phyloP scores from a whole-genome alignment of 495 filamentous ascomycete species.

The Rhizodiscina lignyota region DNA sequence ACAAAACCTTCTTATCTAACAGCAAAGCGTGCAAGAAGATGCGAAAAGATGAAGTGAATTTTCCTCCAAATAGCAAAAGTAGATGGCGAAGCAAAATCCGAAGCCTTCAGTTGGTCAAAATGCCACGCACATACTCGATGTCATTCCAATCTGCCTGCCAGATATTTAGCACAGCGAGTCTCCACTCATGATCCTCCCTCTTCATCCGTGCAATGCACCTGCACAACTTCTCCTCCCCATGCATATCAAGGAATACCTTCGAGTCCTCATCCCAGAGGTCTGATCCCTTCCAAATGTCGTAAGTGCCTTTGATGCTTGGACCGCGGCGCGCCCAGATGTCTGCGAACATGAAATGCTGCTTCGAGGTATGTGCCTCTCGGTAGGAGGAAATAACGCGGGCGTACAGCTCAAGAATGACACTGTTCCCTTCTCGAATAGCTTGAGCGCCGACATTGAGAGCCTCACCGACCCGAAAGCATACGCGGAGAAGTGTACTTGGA shows the following conservation, averaged over 20 bases:
- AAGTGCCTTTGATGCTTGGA: slow-evolving; percentile 33
- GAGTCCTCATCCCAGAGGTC: slow-evolving; percentile 32
- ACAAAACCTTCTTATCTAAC: too few species aligned
- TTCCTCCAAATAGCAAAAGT: too few species aligned
- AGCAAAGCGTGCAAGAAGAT: too few species aligned
- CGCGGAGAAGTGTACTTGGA: slow-evolving; percentile 28
- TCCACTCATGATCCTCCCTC: slow-evolving; percentile 27
- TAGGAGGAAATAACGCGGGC: slow-evolving; percentile 36
- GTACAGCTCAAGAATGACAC: slow-evolving; percentile 39
- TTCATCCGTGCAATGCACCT: slow-evolving; percentile 36
- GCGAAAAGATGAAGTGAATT: too few species aligned
- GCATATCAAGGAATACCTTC: slow-evolving; percentile 11
- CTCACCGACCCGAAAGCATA: slow-evolving; percentile 45
- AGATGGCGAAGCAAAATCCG: too few species aligned
- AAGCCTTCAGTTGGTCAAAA: slow-evolving; percentile 18
- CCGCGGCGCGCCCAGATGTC: slow-evolving; percentile 40
- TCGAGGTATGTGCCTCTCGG: slow-evolving; percentile 25
- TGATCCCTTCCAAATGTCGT: slow-evolving; percentile 29
- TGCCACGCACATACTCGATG: slow-evolving; percentile 24
- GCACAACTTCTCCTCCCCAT: slow-evolving; percentile 19
- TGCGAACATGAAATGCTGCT: slow-evolving; percentile 40
- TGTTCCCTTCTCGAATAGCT: slow-evolving; percentile 24
- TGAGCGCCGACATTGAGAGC: slow-evolving; percentile 28
- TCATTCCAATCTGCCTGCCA: slow-evolving; percentile 36
- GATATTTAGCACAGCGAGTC: slow-evolving; percentile 33